A percentile compares a stretch with the other conserved stretches of the same genome.
These are phyloP conservation scores for Metschnikowia continentalis DNA, from an alignment of 805 yeast genomes.

Conservation along the genomic window DNA sequence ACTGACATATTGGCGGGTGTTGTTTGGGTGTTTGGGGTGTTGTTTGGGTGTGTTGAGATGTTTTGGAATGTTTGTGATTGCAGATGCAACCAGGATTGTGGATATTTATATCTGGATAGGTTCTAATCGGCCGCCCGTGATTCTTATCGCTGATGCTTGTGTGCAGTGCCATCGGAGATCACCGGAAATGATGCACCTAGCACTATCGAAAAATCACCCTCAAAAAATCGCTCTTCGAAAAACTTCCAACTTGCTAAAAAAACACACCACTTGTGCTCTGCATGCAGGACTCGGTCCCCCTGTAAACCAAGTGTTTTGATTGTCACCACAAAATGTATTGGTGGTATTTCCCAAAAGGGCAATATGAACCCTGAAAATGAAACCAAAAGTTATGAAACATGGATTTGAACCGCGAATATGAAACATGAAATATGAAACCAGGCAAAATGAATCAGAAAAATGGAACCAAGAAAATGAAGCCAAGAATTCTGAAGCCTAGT, in stretches of 20 bases:
- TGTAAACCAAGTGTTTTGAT: not conserved
- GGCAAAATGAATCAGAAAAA: too few relatives aligned
- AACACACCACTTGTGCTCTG: not conserved
- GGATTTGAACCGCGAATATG: too few relatives aligned
- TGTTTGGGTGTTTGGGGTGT: not conserved
- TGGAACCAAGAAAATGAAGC: too few relatives aligned
- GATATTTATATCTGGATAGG: not conserved
- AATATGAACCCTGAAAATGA: too few relatives aligned
- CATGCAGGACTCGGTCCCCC: not conserved
- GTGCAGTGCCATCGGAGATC: slow-evolving; percentile 9
- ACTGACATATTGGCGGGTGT: slow-evolving; percentile 10
- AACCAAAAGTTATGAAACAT: too few relatives aligned
- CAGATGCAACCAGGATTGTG: not conserved
- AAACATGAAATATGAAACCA: too few relatives aligned
- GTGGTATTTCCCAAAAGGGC: not conserved
- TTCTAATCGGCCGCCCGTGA: not conserved
- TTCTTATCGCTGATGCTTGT: slow-evolving; percentile 1
- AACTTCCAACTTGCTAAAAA: not conserved
- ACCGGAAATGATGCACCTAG: slow-evolving; percentile 2
- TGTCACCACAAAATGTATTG: not conserved
- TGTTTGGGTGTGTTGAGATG: not conserved
- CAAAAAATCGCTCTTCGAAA: too few relatives aligned
- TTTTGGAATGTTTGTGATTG: not conserved
- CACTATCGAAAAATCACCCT: too few relatives aligned
- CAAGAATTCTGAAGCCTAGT: too few relatives aligned